Conservation (phyloP, 2,329 filamentous ascomycete species). For the Hypoxylon sp. region DNA sequence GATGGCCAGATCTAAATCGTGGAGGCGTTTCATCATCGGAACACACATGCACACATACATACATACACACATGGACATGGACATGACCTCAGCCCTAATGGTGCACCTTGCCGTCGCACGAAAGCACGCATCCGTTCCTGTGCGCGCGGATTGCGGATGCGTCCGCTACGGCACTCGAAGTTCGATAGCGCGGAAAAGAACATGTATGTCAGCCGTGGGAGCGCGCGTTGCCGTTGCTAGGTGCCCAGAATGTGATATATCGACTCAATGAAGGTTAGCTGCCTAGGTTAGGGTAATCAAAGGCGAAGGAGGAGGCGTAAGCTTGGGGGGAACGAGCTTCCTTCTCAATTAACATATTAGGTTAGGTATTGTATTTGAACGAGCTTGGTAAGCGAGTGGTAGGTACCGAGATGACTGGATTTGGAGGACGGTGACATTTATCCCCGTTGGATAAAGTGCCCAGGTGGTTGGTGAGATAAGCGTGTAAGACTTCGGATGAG, state of each 20-base stretch:
- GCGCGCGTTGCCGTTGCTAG: slow-evolving; percentile 33
- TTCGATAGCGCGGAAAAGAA: slow-evolving; percentile 5
- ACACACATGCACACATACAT: too few relatives aligned
- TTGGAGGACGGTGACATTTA: slow-evolving; percentile 15
- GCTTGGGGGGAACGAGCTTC: slow-evolving; percentile 9
- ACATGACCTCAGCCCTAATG: slow-evolving; percentile 43
- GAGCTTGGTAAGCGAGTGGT: slow-evolving; percentile 21
- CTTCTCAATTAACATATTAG: slow-evolving; percentile 1
- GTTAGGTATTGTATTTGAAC: background rate
- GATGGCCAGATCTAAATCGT: slow-evolving; percentile 41
- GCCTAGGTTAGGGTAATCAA: slow-evolving; percentile 27
- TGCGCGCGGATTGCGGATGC: slow-evolving; percentile 17
- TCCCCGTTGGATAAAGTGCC: slow-evolving; percentile 17
- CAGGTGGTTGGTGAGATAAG: slow-evolving; percentile 33
- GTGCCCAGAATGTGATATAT: slow-evolving; percentile 7
- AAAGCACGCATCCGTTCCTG: slow-evolving; percentile 15
- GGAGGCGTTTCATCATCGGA: slow-evolving; percentile 40
- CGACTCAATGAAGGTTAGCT: background rate
- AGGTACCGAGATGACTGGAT: slow-evolving; percentile 15
- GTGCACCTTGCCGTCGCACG: slow-evolving; percentile 20
- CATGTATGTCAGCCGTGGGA: slow-evolving; percentile 11
- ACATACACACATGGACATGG: too few relatives aligned
- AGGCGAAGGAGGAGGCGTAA: slow-evolving; percentile 37
- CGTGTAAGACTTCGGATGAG: slow-evolving; percentile 32
- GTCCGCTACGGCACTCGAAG: slow-evolving; percentile 18